Evolutionary conservation across 2,329 filamentous ascomycete species (phyloP), one percentile per base, ranked within the genome.

Genomic region (Aureobasidium subglaciale): DNA sequence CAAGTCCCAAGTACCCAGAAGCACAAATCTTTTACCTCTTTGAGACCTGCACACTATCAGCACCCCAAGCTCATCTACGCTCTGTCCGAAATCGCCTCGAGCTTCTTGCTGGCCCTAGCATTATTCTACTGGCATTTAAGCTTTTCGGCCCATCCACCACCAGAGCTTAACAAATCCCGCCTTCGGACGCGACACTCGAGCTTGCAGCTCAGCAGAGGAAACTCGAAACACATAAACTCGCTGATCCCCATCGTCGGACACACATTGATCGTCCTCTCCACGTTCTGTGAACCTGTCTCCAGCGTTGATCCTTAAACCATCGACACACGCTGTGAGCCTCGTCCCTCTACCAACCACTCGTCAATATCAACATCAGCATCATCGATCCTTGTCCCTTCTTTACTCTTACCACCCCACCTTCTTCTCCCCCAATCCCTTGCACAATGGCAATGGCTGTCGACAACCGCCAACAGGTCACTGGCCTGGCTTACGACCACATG

Each of bases 371-470:
- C 30, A 37, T 11, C 32, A 49, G 25, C 45, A 25, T 4, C n/a
- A 15, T 4, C n/a, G n/a, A n/a, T 52, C 35, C 15, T 41, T 41
- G 48, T 41, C 24, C 15, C 35, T 22, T 32, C 48, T 16, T 32
- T 24, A 11, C 35, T 11, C 11, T 8, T 27, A 7, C 18, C 29
- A 42, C 29, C 38, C 41, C 29, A 27, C 46, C 10, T 41, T 38
- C 55, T 58, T 62, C 61, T 59, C 58, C 34, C 22, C 15, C 32
- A 24, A 57, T 57, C 22, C n/a, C n/a, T n/a, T n/a, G n/a, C 40
- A 64, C 61, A 62, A 96, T 96, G 90, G 93, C 90, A 76, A 95
- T 96, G 90, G 88, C 91, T 73, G 83, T 96, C 78, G 90, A 96
- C 76, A 84, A 84, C 67, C 88, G 90, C 72, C 90, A 92, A 75